These are phyloP conservation scores for Chalaropsis ovoidea DNA, from an alignment of 2,329 filamentous ascomycete species.

Conservation along the genomic window DNA sequence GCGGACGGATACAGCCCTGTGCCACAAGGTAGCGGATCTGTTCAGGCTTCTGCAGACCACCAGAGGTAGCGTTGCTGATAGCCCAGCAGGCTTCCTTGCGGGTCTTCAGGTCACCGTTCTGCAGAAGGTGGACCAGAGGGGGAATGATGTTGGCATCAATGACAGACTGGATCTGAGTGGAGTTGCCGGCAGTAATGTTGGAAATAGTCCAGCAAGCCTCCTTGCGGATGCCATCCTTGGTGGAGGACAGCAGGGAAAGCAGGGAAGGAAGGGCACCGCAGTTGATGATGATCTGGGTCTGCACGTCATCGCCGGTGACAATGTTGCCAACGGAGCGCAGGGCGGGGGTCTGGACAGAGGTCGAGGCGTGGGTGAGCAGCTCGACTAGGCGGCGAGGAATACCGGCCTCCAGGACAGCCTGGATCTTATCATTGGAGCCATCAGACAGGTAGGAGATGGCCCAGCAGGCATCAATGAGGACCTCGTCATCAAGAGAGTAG, in stretches of 20 bases:
- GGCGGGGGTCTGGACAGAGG: constrained; percentile 93
- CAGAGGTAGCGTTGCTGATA: constrained; percentile 95
- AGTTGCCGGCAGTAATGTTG: constrained; percentile 97
- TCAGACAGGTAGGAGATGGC: constrained; percentile 98
- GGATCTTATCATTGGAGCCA: constrained; percentile 97
- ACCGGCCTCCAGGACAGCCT: constrained; percentile 95
- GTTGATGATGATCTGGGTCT: constrained; percentile 99
- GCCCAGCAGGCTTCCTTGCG: constrained; percentile 99
- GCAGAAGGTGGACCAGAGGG: constrained; percentile 87
- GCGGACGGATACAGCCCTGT: constrained; percentile 91
- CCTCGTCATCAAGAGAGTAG: constrained; percentile 96
- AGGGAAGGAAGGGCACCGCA: constrained; percentile 85
- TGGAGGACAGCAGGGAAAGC: constrained; percentile 87
- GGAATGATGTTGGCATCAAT: constrained; percentile 96
- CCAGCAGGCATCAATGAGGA: constrained; percentile 98
- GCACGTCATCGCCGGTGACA: constrained; percentile 94
- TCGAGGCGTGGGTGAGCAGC: constrained; percentile 94
- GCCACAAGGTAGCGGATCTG: constrained; percentile 92
- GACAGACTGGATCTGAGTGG: constrained; percentile 91
- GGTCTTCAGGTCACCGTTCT: constrained; percentile 97
- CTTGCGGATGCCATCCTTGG: constrained; percentile 97
- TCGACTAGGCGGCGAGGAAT: constrained; percentile 94
- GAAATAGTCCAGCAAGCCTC: constrained; percentile 99
- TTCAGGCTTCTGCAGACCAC: constrained; percentile 95
- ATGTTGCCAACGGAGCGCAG: constrained; percentile 97